These are phyloP conservation scores for Novymonas esmeraldas DNA, from an alignment of 208 protist genomes.

Conservation along the genomic window DNA sequence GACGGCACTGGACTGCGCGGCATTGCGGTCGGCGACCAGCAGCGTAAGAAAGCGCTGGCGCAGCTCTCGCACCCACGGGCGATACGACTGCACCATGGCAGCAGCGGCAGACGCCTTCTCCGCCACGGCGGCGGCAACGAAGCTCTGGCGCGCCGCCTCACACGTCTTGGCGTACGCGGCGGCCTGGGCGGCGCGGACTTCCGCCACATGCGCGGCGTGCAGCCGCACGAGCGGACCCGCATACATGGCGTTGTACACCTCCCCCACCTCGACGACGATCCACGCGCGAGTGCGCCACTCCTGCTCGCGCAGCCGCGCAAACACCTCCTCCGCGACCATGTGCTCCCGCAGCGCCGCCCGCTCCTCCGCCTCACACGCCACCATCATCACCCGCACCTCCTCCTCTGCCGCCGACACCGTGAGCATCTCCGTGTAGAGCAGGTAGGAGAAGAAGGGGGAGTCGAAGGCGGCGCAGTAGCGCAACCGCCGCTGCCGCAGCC, in stretches of 20 bases:
- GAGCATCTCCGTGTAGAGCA: constrained; percentile 39
- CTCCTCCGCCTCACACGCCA: constrained; percentile 13
- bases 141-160: constrained; percentile 3
- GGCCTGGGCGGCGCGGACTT: constrained; percentile 8
- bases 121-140: constrained; percentile 1
- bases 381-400: constrained; percentile 17
- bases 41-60: constrained; percentile 12
- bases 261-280: constrained; percentile 4
- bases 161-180: constrained; percentile 2
- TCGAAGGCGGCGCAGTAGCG: constrained; percentile 36
- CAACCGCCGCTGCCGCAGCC: constrained; percentile 29
- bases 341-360: constrained; percentile 5
- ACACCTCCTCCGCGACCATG: constrained; percentile 8
- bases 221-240: constrained; percentile 16
- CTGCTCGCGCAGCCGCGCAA: background rate
- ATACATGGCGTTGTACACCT: constrained; percentile 12
- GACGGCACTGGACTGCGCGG: constrained; percentile 1
- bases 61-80: constrained; percentile 1
- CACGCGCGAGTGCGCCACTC: constrained; percentile 12
- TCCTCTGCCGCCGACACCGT: constrained; percentile 28
- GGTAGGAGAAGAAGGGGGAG: constrained; percentile 53
- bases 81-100: background rate
- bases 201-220: constrained; percentile 13
- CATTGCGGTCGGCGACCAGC: constrained; percentile 10
- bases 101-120: constrained; percentile 7